Evolutionary conservation across 345 rosid species (phyloP), one percentile per base, ranked within the genome.

Genomic region (Rhodamnia rubescens): DNA sequence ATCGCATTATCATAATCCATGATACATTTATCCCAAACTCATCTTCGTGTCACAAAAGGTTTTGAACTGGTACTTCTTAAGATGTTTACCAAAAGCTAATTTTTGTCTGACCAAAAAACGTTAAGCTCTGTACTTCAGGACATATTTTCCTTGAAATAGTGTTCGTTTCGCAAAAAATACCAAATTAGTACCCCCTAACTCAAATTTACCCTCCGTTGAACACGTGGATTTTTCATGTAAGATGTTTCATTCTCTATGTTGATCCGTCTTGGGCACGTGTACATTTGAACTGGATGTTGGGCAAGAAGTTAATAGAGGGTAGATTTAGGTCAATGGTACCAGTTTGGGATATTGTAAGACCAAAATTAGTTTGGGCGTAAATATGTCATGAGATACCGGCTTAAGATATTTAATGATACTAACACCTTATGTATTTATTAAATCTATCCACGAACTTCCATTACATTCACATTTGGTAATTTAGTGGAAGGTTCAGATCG

Each of bases 101-200:
- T 4, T 32, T 32, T 5, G 0, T 69, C 1, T 8, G 0, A 69
- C 24, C 8, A 16, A 16, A 36, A 69, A 4, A 2, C 0, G 0
- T 32, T 1, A 29, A 18, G 8, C 15, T 29, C 27, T 8, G 0
- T 1, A 0, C 21, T 10, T 16, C 11, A 16, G 4, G 3, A 20
- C 3, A 16, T 3, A 29, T 64, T 32, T 29, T 0, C 1, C 8
- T 5, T 1, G 32, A 64, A 32, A 0, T 1, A 29, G 8, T 29
- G 7, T 16, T 11, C 2, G 0, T 64, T 1, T 64, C 42, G 7
- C 6, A 64, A 32, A 32, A 29, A 32, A 8, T 32, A 9, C 0
- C 44, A 16, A 8, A 32, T 1, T 0, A 0, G 6, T 3, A 64
- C 10, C 22, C 11, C 22, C 4, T 3, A 20, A 64, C 1, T 3